Evolutionary conservation across 148 eudicot species (phyloP).

Genomic region (Spergularia bocconei): DNA sequence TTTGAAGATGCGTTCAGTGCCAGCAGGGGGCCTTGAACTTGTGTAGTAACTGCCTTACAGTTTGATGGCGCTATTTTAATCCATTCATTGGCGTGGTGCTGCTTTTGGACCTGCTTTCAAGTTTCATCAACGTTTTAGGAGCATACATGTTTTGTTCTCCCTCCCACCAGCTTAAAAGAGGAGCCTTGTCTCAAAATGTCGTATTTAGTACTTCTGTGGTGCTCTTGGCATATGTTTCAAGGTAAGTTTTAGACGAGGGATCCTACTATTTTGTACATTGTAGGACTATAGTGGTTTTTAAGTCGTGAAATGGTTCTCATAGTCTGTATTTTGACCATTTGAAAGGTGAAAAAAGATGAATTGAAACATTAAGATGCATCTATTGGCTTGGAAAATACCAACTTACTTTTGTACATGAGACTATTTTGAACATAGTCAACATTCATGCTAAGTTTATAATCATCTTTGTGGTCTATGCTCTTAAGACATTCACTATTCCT

Average conservation of each 20-base stretch:
- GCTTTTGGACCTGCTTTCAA: neutral
- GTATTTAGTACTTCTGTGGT: neutral
- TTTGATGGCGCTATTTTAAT: neutral
- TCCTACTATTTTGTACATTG: slow-evolving; percentile 16
- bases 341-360: neutral
- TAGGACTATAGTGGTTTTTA: slow-evolving; percentile 1
- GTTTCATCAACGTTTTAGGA: neutral
- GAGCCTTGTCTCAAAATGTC: neutral
- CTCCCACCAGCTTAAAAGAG: slow-evolving; percentile 2
- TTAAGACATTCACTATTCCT: neutral
- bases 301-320: neutral
- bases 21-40: slow-evolving; percentile 53
- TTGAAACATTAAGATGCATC: neutral
- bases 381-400: slow-evolving; percentile 5
- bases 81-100: neutral
- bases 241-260: slow-evolving; percentile 10
- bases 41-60: slow-evolving; percentile 34
- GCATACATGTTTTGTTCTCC: neutral
- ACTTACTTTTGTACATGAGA: slow-evolving; percentile 19
- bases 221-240: neutral
- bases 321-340: neutral
- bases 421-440: slow-evolving; percentile 16
- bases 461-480: neutral
- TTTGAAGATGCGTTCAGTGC: slow-evolving; percentile 62
- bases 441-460: neutral